Conservation (phyloP, 2,329 filamentous ascomycete genomes). For the Trichoderma citrinoviride region DNA sequence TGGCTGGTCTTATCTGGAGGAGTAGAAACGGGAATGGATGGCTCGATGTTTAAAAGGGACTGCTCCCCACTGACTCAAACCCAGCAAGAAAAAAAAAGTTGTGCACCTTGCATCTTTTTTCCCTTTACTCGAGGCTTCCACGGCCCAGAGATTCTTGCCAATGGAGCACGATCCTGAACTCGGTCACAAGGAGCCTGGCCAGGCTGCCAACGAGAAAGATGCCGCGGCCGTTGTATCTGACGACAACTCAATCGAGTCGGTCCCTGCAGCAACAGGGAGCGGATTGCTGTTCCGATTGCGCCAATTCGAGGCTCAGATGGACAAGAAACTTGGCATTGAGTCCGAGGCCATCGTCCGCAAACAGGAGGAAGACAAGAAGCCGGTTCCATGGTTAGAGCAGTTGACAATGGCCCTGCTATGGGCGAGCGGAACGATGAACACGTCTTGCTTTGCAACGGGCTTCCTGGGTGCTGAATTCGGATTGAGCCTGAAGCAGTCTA, state of each 20-base stretch:
- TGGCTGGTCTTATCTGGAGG: slow-evolving; percentile 3
- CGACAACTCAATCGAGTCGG: slow-evolving; percentile 8
- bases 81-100: not conserved
- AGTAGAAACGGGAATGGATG: not conserved
- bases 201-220: slow-evolving; percentile 4
- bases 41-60: not conserved
- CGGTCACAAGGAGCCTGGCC: not conserved
- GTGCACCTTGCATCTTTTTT: not conserved
- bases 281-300: slow-evolving; percentile 39
- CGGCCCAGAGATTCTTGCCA: not conserved
- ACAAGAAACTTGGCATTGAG: slow-evolving; percentile 49
- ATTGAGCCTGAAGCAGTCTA: slow-evolving; percentile 43
- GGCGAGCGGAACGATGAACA: slow-evolving; percentile 51
- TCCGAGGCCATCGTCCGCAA: slow-evolving; percentile 46
- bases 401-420: slow-evolving; percentile 52
- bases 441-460: slow-evolving; percentile 50
- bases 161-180: slow-evolving; percentile 16
- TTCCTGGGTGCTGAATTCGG: slow-evolving; percentile 51
- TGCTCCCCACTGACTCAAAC: not conserved
- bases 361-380: slow-evolving; percentile 41
- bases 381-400: slow-evolving; percentile 39
- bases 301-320: slow-evolving; percentile 43
- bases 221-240: slow-evolving; percentile 1
- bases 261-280: slow-evolving; percentile 2
- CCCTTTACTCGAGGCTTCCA: not conserved